Conservation (phyloP, 805 yeast genomes). For the Metschnikowia vanudenii region DNA sequence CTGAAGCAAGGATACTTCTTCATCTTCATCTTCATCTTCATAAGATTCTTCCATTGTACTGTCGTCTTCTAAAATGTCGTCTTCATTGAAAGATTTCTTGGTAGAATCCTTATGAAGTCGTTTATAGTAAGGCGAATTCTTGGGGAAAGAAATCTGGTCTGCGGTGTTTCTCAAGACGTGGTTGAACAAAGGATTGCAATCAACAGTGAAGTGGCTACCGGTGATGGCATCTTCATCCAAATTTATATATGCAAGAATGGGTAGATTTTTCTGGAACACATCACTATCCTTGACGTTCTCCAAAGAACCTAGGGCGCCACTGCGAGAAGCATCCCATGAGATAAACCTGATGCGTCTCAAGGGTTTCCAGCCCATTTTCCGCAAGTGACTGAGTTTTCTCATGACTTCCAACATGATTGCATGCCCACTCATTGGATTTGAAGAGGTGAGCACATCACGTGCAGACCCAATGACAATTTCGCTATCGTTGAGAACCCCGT, state of each 20-base stretch:
- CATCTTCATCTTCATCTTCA: conserved; percentile 18
- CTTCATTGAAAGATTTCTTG: not conserved
- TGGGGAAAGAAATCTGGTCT: conserved; percentile 33
- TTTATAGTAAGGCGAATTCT: conserved; percentile 20
- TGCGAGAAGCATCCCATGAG: conserved; percentile 41
- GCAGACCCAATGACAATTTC: conserved; percentile 40
- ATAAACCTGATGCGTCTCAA: conserved; percentile 39
- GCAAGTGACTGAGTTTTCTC: conserved; percentile 33
- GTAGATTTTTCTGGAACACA: conserved; percentile 22
- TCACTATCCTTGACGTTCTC: conserved; percentile 22
- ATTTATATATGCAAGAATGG: conserved; percentile 37
- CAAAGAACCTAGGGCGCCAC: conserved; percentile 35
- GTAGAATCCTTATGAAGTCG: conserved; percentile 18
- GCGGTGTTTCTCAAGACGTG: conserved; percentile 30
- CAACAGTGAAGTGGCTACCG: conserved; percentile 37
- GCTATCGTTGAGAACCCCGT: conserved; percentile 41
- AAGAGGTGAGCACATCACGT: conserved; percentile 37
- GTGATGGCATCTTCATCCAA: conserved; percentile 39
- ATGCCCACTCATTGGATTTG: conserved; percentile 40
- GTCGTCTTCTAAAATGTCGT: not conserved
- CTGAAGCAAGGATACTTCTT: conserved; percentile 28
- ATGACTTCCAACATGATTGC: conserved; percentile 40
- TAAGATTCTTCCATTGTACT: conserved; percentile 5
- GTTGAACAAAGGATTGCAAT: conserved; percentile 36
- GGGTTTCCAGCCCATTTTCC: conserved; percentile 42